Base-by-base conservation (phyloP, 2,329 filamentous ascomycete species). In the Neonectria magnoliae region DNA sequence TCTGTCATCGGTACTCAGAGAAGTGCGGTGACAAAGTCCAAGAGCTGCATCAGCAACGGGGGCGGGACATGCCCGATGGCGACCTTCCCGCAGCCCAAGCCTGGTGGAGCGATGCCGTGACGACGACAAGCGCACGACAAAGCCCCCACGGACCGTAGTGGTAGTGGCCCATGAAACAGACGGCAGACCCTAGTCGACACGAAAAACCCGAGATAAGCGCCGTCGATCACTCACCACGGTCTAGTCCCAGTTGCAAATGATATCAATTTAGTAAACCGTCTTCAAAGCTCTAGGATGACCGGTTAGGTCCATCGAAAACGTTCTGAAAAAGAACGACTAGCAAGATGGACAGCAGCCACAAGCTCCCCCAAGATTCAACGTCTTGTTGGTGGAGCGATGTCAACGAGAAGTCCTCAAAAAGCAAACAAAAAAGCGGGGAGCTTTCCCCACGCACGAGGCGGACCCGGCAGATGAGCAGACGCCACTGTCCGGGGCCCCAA, bases 321-420 rank as follows among this genome's bases (percentile, higher is more conserved):
- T 5, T n/a, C 16, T 11, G 20, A 38, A 29, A 29, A 11, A 25
- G 10, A 14, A 47, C 18, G 9, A 41, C 9, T 14, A 20, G 22
- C 20, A 50, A 41, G 5, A 29, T 10, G 14, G 18, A 33, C n/a
- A 22, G 22, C 48, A 22, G 20, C 2, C 44, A n/a, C 36, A 38
- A 36, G 13, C 36, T 42, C 44, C 36, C 36, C 45, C 47, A 58
- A 58, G 31, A 47, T 51, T 10, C 57, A 47, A 44, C 8, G 9
- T 31, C 14, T 27, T 41, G 18, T 38, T 14, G n/a, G 22, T 57
- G 31, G 44, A 57, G 54, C 9, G 18, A 41, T 29, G 25, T 27
- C 44, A 50, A 53, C 29, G 91, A 72, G 83, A 47, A 25, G 25
- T 50, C 29, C 18, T 47, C 44, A 51, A 27, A 48, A 51, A 52